Conservation (phyloP, 495 filamentous ascomycete species). For the Lepidopterella palustris region DNA sequence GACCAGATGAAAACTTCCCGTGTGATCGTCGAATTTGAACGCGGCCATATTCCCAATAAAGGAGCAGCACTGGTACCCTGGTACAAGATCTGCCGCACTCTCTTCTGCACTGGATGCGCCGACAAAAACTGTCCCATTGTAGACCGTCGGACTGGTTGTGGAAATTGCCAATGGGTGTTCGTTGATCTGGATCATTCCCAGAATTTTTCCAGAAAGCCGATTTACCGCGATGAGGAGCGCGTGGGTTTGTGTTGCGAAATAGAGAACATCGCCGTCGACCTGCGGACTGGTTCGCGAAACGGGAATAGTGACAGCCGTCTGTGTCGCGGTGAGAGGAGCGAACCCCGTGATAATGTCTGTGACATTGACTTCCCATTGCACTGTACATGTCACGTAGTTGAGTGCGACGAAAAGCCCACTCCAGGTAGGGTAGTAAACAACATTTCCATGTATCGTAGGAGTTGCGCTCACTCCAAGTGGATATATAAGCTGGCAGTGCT, state of each 20-base stretch:
- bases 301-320: background rate
- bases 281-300: constrained; percentile 31
- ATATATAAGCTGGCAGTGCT: constrained; percentile 8
- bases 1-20: constrained; percentile 23
- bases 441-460: constrained; percentile 25
- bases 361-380: constrained; percentile 35
- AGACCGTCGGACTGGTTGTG: constrained; percentile 33
- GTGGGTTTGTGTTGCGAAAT: constrained; percentile 35
- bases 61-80: constrained; percentile 36
- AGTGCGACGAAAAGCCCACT: constrained; percentile 36
- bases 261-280: constrained; percentile 30
- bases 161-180: constrained; percentile 32
- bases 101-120: constrained; percentile 37
- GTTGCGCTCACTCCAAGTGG: constrained; percentile 33
- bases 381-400: constrained; percentile 33
- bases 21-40: constrained; percentile 19
- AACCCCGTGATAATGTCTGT: constrained; percentile 27
- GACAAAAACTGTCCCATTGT: constrained; percentile 29
- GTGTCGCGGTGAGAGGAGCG: constrained; percentile 17
- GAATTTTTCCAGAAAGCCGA: constrained; percentile 21
- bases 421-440: constrained; percentile 38
- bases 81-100: constrained; percentile 7
- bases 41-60: constrained; percentile 36
- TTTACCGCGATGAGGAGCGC: constrained; percentile 37
- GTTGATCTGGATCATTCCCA: constrained; percentile 31